A percentile compares a stretch with the other conserved stretches of the same genome.
Conservation (phyloP, 2,329 filamentous ascomycete species). For the Fusarium virguliforme region DNA sequence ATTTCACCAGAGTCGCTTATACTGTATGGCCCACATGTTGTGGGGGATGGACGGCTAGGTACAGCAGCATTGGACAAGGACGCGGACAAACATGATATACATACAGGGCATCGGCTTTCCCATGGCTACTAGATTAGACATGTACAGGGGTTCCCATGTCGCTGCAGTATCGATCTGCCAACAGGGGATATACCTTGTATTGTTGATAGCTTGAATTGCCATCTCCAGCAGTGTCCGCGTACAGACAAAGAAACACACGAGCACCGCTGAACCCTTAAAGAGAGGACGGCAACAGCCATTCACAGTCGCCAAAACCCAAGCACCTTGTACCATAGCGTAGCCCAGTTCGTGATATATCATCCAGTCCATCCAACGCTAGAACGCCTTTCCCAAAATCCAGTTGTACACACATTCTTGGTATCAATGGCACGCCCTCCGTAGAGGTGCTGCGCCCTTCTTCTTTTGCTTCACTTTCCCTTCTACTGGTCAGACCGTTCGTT, state of each 20-base stretch:
- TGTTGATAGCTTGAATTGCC: background rate
- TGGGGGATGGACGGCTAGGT: slow-evolving; percentile 25
- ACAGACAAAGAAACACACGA: slow-evolving; percentile 18
- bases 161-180: background rate
- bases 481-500: background rate
- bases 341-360: slow-evolving; percentile 38
- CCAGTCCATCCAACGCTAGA: slow-evolving; percentile 32
- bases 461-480: slow-evolving; percentile 14
- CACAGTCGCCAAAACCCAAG: slow-evolving; percentile 23
- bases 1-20: slow-evolving; percentile 1
- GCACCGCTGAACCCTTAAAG: slow-evolving; percentile 25
- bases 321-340: slow-evolving; percentile 11
- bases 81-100: background rate
- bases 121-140: background rate
- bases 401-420: slow-evolving; percentile 45
- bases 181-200: background rate
- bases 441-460: slow-evolving; percentile 19
- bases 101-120: background rate
- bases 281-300: slow-evolving; percentile 36
- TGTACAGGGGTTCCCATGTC: slow-evolving; percentile 3
- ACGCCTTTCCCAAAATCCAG: slow-evolving; percentile 33
- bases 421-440: slow-evolving; percentile 27
- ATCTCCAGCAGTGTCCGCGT: slow-evolving; percentile 24
- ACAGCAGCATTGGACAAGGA: background rate
- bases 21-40: slow-evolving; percentile 26